A percentile compares a stretch with the other conserved stretches of the same genome.
Conservation (phyloP, 2,329 filamentous ascomycete genomes). For the Alternaria dauci region DNA sequence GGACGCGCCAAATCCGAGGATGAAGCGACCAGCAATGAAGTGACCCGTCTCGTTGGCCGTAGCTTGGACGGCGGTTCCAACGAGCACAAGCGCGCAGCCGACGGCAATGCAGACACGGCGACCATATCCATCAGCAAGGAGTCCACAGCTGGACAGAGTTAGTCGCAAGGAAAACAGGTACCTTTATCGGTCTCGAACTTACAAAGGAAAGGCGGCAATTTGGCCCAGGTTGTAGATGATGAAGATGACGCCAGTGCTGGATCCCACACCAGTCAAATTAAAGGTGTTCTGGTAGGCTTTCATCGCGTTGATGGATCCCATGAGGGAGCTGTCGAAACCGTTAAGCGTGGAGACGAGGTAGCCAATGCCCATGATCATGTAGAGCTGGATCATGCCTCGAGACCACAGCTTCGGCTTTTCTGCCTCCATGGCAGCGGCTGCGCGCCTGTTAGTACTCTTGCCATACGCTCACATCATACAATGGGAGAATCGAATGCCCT, state of each 20-base stretch:
- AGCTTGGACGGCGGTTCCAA: slow-evolving; percentile 62
- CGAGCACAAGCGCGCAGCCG: slow-evolving; percentile 61
- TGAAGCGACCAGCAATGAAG: slow-evolving; percentile 61
- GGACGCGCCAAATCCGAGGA: slow-evolving; percentile 59
- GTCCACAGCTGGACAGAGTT: slow-evolving; percentile 35
- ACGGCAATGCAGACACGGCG: slow-evolving; percentile 65
- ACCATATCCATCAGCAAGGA: slow-evolving; percentile 55
- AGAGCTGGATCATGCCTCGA: slow-evolving; percentile 43
- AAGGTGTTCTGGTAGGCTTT: slow-evolving; percentile 61
- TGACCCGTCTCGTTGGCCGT: slow-evolving; percentile 58
- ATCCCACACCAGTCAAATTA: slow-evolving; percentile 57
- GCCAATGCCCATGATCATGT: slow-evolving; percentile 45
- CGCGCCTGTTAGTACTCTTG: slow-evolving; percentile 14
- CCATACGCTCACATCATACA: neutral
- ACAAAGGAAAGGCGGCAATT: slow-evolving; percentile 59
- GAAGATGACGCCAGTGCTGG: slow-evolving; percentile 59
- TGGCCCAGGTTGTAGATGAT: slow-evolving; percentile 59
- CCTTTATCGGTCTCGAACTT: neutral
- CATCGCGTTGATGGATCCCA: slow-evolving; percentile 64
- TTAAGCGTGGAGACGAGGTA: slow-evolving; percentile 49
- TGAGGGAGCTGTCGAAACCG: slow-evolving; percentile 50
- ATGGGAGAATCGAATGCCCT: too few species aligned
- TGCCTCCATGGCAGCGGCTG: slow-evolving; percentile 45
- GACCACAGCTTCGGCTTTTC: slow-evolving; percentile 44
- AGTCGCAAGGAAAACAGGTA: neutral